Percentiles rank a stretch among this genome's conserved stretches.
These are phyloP conservation scores for Colletotrichum sp. DNA, from an alignment of 2,329 filamentous ascomycete genomes.

Conservation along the genomic window DNA sequence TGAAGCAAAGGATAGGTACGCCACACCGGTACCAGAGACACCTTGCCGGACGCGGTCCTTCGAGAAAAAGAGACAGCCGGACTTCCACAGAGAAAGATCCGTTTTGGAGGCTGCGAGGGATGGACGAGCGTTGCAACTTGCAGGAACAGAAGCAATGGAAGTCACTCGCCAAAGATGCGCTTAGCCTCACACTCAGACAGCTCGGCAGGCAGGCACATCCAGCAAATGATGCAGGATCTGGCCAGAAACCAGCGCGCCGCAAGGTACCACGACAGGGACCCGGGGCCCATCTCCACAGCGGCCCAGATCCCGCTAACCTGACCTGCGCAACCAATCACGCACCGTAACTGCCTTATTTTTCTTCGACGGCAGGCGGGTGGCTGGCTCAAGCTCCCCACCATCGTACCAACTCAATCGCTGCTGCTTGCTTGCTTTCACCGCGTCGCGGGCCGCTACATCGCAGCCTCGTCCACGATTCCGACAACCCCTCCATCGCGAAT, in stretches of 20 bases:
- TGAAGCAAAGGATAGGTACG: not conserved
- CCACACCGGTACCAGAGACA: not conserved
- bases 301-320: not conserved
- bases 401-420: not conserved
- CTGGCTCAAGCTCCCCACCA: conserved; percentile 9
- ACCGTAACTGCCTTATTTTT: not conserved
- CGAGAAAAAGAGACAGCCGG: not conserved
- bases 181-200: not conserved
- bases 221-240: not conserved
- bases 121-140: not conserved
- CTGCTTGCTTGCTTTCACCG: not conserved
- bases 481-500: not conserved
- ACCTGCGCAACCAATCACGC: not conserved
- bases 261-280: not conserved
- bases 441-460: not conserved
- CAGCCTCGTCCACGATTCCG: conserved; percentile 15
- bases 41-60: not conserved
- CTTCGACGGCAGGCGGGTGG: not conserved
- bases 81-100: not conserved
- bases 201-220: not conserved
- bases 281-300: not conserved
- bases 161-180: not conserved
- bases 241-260: not conserved
- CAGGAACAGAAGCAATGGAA: not conserved
- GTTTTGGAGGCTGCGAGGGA: not conserved